Evolutionary conservation across 2,329 filamentous ascomycete species (phyloP).

Genomic region (Verticillium tricorpus): DNA sequence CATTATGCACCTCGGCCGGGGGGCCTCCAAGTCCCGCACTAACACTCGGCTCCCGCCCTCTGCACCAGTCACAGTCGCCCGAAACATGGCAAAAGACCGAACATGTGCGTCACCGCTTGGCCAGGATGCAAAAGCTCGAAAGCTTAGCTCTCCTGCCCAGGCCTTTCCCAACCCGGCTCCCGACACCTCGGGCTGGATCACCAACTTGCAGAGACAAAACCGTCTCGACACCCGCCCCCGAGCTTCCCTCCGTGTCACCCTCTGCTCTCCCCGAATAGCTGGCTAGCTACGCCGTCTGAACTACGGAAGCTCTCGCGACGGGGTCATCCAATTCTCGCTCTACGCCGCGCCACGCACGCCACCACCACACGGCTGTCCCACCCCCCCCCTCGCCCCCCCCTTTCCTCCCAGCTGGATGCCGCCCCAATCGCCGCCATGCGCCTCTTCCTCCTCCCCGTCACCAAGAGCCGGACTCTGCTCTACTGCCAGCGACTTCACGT

Average conservation of each 20-base stretch:
- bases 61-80: neutral
- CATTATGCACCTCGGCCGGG: neutral
- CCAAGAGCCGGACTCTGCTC: slow-evolving; percentile 82
- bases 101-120: slow-evolving; percentile 8
- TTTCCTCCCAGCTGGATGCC: neutral
- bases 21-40: neutral
- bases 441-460: slow-evolving; percentile 89
- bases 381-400: neutral
- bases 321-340: too few relatives aligned
- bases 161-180: neutral
- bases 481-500: slow-evolving; percentile 77
- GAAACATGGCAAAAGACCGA: neutral
- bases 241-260: neutral
- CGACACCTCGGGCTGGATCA: neutral
- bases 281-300: too few relatives aligned
- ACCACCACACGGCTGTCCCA: too few relatives aligned
- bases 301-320: too few relatives aligned
- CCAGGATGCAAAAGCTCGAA: slow-evolving; percentile 1
- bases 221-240: neutral
- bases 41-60: neutral
- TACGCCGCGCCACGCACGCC: too few relatives aligned
- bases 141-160: neutral
- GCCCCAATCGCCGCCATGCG: slow-evolving; percentile 59
- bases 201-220: neutral
- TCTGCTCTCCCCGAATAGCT: too few relatives aligned